These are phyloP conservation scores for Trichosanthes truncata DNA, from an alignment of 306 rosid genomes.

Conservation along the genomic window DNA sequence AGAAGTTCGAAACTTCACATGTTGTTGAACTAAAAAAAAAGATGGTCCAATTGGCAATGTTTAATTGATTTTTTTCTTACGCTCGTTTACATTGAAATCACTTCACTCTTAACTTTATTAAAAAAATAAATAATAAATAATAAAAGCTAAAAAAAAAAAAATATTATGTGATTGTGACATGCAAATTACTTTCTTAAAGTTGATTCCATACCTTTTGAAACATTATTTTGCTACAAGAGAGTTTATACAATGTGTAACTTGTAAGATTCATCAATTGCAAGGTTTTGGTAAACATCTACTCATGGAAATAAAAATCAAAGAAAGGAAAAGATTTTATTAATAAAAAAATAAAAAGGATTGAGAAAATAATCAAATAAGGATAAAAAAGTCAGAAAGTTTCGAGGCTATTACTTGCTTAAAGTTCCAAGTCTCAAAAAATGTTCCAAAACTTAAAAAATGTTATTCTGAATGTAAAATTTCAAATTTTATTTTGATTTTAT, in stretches of 20 bases:
- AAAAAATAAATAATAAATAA: no score
- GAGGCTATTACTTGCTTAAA: not conserved
- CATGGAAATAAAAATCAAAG: not conserved
- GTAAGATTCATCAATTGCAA: not conserved
- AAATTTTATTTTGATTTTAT: not conserved
- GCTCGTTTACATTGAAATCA: not conserved
- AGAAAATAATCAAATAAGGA: not conserved
- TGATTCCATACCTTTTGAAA: not conserved
- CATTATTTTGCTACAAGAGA: not conserved
- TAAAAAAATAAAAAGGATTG: not conserved
- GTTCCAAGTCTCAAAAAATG: not conserved
- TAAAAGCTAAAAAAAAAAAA: not conserved
- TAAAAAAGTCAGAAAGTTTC: not conserved
- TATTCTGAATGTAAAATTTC: not conserved
- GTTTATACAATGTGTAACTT: not conserved
- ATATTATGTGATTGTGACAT: not conserved
- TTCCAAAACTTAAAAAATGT: not conserved
- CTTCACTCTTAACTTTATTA: not conserved
- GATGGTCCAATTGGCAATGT: no score
- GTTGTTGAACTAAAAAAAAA: no score
- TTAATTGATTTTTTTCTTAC: no score
- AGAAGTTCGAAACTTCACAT: no score
- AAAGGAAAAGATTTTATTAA: not conserved
- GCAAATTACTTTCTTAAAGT: not conserved
- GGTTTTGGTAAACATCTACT: not conserved